A percentile compares a stretch with the other conserved stretches of the same genome.
Conservation (phyloP, 257 asterid genomes). For the Nicotiana paniculata region DNA sequence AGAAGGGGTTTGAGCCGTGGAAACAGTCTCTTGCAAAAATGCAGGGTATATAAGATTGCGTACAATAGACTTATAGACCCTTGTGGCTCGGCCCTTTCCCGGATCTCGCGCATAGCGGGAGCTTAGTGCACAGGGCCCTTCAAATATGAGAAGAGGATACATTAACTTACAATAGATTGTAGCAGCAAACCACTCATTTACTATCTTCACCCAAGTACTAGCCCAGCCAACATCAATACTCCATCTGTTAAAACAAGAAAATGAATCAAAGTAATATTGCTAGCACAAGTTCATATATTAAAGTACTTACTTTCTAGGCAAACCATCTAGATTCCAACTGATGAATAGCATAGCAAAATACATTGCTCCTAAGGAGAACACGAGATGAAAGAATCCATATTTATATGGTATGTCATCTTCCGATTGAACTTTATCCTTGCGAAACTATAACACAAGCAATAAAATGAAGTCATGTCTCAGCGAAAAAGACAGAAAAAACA, state of each 20-base stretch:
- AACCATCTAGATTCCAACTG: conserved; percentile 84
- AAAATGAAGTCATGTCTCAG: not conserved
- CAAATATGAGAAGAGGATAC: not conserved
- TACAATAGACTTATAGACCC: no score
- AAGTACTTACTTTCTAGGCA: conserved; percentile 57
- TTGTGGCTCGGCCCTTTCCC: no score
- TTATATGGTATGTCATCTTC: conserved; percentile 78
- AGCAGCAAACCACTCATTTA: conserved; percentile 94
- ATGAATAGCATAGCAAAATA: conserved; percentile 88
- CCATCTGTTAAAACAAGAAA: conserved; percentile 45
- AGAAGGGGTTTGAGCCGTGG: not conserved
- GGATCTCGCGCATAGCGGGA: no score
- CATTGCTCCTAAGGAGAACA: conserved; percentile 91
- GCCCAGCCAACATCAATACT: conserved; percentile 97
- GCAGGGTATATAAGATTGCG: no score
- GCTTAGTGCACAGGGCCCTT: no score
- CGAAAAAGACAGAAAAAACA: not conserved
- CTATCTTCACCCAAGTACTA: conserved; percentile 88
- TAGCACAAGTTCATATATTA: not conserved
- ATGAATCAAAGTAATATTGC: not conserved
- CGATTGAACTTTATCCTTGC: conserved; percentile 31
- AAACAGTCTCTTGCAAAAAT: not conserved
- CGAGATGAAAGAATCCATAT: conserved; percentile 79
- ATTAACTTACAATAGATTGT: conserved; percentile 63
- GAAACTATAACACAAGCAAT: conserved; percentile 39